Base-by-base conservation (phyloP, 495 filamentous ascomycete genomes). In the Xylaria curta region DNA sequence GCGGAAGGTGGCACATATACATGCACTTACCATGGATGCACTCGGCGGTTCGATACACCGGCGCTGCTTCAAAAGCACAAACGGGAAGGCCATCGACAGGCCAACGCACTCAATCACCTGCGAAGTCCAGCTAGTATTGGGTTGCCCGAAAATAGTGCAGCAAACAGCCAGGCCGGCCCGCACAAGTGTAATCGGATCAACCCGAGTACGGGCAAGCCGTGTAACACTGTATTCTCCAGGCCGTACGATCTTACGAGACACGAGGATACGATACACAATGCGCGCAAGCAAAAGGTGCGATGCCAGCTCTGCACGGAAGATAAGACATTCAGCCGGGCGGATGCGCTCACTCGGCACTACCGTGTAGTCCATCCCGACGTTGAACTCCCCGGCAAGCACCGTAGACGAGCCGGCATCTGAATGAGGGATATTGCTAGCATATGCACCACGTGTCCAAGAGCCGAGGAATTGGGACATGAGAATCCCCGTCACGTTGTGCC, bases 261-360 rank as follows among this genome's bases (percentile, higher is more conserved):
- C 79, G 96, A 99, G 81, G 95, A 97, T 75, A 98, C 96, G 13
- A 98, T 98, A 75, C 96, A 99, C 85, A 97, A 97, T 75, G 92
- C 91, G 5, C 88, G 91, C 75, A 97, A 97, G 88, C 90, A 93
- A 77, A 98, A 99, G 83, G 94, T 97, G n/a, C 90, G 94, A 28
- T 99, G 95, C 80, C 90, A 94, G 66, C 82, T 97, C 60, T 98
- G 95, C 82, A 94, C 93, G n/a, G 96, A 98, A 73, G 95, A 98
- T 77, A 98, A 98, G 86, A 95, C 93, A 0, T 98, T 98, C 78
- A 95, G 92, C 70, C 89, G 96, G 73, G 95, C 94, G 73, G 96
- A 98, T 85, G 96, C 87, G 2, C 87, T 97, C 51, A 98, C 95
- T 17, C 86, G 95, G 69, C 95, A 98, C 81, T 95, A 97, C 88